Evolutionary conservation across 2,329 filamentous ascomycete species (phyloP).

Genomic region (Microascus cirrosus): DNA sequence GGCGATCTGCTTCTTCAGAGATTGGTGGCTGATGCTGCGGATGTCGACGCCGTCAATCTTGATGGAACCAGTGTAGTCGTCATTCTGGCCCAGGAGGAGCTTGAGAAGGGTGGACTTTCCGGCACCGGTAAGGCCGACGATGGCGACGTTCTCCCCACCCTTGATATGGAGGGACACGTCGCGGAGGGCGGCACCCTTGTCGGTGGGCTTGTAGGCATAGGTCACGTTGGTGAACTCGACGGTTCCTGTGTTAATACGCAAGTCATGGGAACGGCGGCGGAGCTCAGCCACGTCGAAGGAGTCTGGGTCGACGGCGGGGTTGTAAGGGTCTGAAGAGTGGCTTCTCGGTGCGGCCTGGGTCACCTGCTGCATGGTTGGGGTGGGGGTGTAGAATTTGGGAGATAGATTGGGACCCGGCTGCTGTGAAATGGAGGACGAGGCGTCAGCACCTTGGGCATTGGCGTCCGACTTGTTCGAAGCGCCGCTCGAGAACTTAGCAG

Average conservation of each 20-base stretch:
- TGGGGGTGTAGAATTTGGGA: no score
- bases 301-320: background rate
- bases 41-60: constrained; percentile 47
- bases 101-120: constrained; percentile 54
- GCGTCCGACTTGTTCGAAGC: no score
- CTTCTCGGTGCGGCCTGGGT: no score
- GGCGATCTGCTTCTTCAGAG: constrained; percentile 28
- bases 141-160: constrained; percentile 43
- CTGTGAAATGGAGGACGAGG: no score
- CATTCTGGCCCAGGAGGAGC: constrained; percentile 49
- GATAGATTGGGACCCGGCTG: no score
- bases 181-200: background rate
- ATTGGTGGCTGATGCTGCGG: constrained; percentile 38
- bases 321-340: no score
- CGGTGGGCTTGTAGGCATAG: background rate
- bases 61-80: constrained; percentile 41
- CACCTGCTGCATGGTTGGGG: no score
- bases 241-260: constrained; percentile 6
- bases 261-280: constrained; percentile 6
- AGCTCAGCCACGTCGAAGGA: background rate
- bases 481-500: no score
- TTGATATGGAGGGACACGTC: constrained; percentile 32
- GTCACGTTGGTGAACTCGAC: constrained; percentile 8
- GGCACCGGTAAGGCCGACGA: constrained; percentile 51
- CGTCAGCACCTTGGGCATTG: no score